A percentile compares a stretch with the other conserved stretches of the same genome.
Conservation (phyloP, 106 monocot species). For the Platanthera zijinensis region DNA sequence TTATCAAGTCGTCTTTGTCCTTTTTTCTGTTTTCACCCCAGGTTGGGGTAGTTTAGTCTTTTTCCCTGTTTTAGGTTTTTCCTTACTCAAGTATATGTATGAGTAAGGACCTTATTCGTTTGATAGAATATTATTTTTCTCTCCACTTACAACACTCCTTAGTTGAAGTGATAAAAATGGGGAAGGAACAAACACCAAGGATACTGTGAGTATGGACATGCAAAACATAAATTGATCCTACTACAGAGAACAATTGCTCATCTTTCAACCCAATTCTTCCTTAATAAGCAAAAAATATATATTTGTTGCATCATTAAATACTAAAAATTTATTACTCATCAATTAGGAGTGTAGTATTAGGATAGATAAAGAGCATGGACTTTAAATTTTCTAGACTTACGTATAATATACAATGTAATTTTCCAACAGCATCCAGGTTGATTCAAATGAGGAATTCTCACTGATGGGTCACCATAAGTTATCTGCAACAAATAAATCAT, state of each 20-base stretch:
- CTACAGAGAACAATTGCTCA: not conserved
- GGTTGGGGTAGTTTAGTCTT: no score
- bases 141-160: no score
- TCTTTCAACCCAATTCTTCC: not conserved
- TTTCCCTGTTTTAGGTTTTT: no score
- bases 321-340: not conserved
- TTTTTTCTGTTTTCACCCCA: no score
- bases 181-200: not conserved
- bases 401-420: conserved; percentile 70
- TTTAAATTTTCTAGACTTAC: conserved; percentile 26
- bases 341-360: not conserved
- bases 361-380: not conserved
- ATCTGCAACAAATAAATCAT: conserved; percentile 36
- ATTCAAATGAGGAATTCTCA: conserved; percentile 65
- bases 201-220: not conserved
- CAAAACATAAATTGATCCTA: not conserved
- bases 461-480: conserved; percentile 93
- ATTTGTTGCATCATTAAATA: not conserved
- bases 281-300: not conserved
- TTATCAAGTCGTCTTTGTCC: no score
- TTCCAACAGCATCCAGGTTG: conserved; percentile 70
- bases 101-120: no score
- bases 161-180: not conserved
- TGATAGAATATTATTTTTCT: no score
- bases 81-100: no score